Evolutionary conservation across 73 alveolate genomes (phyloP), one percentile per base, ranked within the genome.

Genomic region (Strombidium stylifer): DNA sequence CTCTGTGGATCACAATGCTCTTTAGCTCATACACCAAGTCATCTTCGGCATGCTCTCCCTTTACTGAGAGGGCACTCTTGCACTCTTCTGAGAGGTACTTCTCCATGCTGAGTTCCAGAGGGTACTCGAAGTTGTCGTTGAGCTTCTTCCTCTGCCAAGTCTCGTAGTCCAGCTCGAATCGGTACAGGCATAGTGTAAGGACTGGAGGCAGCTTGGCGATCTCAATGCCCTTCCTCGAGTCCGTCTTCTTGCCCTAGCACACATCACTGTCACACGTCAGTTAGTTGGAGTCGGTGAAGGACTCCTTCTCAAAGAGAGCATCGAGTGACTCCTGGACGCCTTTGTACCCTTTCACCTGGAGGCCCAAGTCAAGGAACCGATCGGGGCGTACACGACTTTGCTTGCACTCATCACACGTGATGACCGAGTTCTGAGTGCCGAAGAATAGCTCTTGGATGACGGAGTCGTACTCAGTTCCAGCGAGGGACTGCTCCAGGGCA

Each of bases 1-100:
- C 99, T 48, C 96, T 74, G 75, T 96, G 99, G 27, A 96, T 94
- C 10, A 96, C 73, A 28, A 94, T 94, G 21, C 97, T 97, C 61
- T 82, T 68, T 57, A 96, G 79, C 59, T 94, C 99, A 79, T 96
- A 96, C 21, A 60, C 32, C 19, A 59, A 39, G n/a, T n/a, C n/a
- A n/a, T n/a, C n/a, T n/a, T n/a, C n/a, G n/a, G n/a, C n/a, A n/a
- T n/a, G n/a, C n/a, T n/a, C n/a, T n/a, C n/a, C n/a, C n/a, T n/a
- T n/a, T n/a, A n/a, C n/a, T n/a, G n/a, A n/a, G n/a, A n/a, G n/a
- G n/a, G n/a, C n/a, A n/a, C n/a, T n/a, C n/a, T n/a, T n/a, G n/a
- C n/a, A n/a, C n/a, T n/a, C n/a, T n/a, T n/a, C n/a, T n/a, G n/a
- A n/a, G n/a, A n/a, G n/a, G n/a, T n/a, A n/a, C n/a, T n/a, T n/a